phyloP scores from a whole-genome alignment of 805 yeast genomes.

The Metschnikowia anglica region DNA sequence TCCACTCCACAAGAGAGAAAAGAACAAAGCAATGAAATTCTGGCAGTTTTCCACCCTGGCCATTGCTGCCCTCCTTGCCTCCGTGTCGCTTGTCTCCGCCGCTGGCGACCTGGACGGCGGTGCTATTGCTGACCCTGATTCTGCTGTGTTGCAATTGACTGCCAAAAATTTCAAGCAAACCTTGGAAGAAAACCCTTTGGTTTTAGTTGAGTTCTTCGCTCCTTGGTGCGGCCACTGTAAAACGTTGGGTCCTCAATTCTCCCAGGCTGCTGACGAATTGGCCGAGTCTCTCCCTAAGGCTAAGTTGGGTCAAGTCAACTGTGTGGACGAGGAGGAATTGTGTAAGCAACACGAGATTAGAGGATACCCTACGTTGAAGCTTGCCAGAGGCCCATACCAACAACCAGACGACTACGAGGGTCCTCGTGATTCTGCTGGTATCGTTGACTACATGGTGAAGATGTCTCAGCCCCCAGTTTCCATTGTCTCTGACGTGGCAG shows the following conservation, averaged over 20 bases:
- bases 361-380: constrained; percentile 85
- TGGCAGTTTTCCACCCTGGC: constrained; percentile 40
- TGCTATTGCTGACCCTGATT: constrained; percentile 76
- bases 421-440: constrained; percentile 77
- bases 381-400: constrained; percentile 54
- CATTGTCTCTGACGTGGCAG: constrained; percentile 42
- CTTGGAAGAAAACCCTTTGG: constrained; percentile 70
- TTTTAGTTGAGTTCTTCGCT: constrained; percentile 84
- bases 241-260: constrained; percentile 76
- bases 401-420: constrained; percentile 71
- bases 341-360: constrained; percentile 66
- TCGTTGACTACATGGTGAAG: constrained; percentile 74
- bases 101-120: constrained; percentile 44
- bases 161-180: constrained; percentile 64
- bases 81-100: constrained; percentile 34
- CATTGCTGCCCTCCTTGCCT: constrained; percentile 38
- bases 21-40: constrained; percentile 34
- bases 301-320: constrained; percentile 79
- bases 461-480: constrained; percentile 73
- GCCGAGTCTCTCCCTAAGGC: constrained; percentile 53
- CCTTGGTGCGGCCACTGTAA: constrained; percentile 99
- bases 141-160: constrained; percentile 82
- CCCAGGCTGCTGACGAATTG: constrained; percentile 67
- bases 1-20: not conserved
- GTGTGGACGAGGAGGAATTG: constrained; percentile 73